Conservation (phyloP, 768 basidiomycete genomes). For the Holtermanniella nyarrowii region DNA sequence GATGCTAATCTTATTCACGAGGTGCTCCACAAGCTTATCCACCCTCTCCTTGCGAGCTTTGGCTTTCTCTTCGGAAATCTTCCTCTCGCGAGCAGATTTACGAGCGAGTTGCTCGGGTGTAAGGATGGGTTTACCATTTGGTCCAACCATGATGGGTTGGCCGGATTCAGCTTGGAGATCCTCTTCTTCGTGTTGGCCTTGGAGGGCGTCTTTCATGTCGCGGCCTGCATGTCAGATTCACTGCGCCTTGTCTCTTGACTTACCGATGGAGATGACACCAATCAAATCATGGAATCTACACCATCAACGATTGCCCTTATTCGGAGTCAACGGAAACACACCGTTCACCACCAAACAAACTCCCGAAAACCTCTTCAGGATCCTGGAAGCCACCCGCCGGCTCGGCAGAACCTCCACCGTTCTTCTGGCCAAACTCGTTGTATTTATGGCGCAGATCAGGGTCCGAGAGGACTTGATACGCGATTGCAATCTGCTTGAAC, state of each 20-base stretch:
- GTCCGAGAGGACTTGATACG: constrained; percentile 41
- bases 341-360: constrained; percentile 40
- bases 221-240: constrained; percentile 3
- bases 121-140: constrained; percentile 29
- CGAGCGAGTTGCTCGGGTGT: constrained; percentile 33
- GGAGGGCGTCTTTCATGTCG: constrained; percentile 42
- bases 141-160: constrained; percentile 19
- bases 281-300: constrained; percentile 24
- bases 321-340: constrained; percentile 9
- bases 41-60: constrained; percentile 31
- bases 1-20: constrained; percentile 37
- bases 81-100: constrained; percentile 26
- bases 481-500: constrained; percentile 40
- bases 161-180: constrained; percentile 20
- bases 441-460: constrained; percentile 38
- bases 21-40: constrained; percentile 35
- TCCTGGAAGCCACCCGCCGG: constrained; percentile 40
- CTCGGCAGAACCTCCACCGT: constrained; percentile 37
- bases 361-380: constrained; percentile 41
- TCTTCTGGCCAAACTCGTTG: constrained; percentile 40
- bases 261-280: constrained; percentile 38
- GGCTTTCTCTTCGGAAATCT: constrained; percentile 28
- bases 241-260: constrained; percentile 4
- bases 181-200: constrained; percentile 36
- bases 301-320: not conserved